Conservation (phyloP, 1,284 basidiomycete genomes). For the Irpex rosettiformis region DNA sequence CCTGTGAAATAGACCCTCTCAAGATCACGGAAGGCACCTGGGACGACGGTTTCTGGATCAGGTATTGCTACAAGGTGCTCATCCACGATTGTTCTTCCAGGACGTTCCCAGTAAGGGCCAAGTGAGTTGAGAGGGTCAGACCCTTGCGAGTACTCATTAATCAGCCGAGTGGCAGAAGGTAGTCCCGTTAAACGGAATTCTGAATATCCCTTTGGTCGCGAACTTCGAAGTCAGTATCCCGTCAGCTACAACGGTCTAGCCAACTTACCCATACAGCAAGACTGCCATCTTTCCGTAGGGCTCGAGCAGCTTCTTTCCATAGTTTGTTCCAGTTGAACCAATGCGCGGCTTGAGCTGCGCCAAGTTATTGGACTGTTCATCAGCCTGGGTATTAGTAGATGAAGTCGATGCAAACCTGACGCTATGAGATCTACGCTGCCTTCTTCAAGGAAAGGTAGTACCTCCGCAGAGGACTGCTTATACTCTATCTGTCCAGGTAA, state of each 20-base stretch:
- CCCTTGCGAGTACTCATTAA: conserved; percentile 61
- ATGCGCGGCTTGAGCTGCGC: conserved; percentile 76
- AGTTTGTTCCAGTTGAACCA: conserved; percentile 80
- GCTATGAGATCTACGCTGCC: conserved; percentile 72
- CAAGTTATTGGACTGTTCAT: background rate
- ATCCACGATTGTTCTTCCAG: conserved; percentile 76
- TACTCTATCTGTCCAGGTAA: conserved; percentile 37
- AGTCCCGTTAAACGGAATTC: conserved; percentile 69
- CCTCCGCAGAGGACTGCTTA: conserved; percentile 53
- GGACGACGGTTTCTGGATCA: conserved; percentile 41
- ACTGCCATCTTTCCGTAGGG: conserved; percentile 66
- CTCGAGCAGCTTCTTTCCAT: conserved; percentile 67
- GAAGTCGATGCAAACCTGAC: conserved; percentile 46
- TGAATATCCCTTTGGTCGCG: conserved; percentile 60
- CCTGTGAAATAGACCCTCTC: conserved; percentile 56
- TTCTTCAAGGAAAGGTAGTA: conserved; percentile 48
- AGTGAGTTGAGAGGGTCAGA: conserved; percentile 49
- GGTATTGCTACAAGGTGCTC: conserved; percentile 69
- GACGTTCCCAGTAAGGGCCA: conserved; percentile 78
- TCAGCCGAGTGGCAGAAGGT: conserved; percentile 55
- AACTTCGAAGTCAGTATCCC: background rate
- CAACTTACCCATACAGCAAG: conserved; percentile 76
- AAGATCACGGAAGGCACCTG: conserved; percentile 36
- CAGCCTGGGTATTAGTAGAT: background rate
- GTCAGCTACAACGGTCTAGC: background rate